Evolutionary conservation across 352 stramenopile genomes (phyloP).

Genomic region (Aphanomyces cochlioides): DNA sequence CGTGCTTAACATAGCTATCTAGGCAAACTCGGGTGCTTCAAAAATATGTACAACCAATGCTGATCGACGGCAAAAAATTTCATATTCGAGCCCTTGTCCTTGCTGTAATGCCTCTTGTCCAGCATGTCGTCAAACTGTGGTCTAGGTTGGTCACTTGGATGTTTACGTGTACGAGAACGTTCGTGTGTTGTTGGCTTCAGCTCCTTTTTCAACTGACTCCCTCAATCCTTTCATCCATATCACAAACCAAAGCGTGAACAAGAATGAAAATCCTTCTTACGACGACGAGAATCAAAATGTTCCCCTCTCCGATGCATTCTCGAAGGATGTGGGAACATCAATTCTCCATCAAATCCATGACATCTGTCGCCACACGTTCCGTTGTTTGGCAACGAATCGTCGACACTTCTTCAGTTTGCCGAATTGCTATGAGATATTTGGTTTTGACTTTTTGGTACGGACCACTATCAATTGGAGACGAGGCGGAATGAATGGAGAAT

Average conservation of each 20-base stretch:
- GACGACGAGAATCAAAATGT: constrained; percentile 5
- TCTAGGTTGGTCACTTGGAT: constrained; percentile 34
- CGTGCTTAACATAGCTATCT: not conserved
- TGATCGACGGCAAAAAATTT: constrained; percentile 32
- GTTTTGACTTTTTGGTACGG: constrained; percentile 36
- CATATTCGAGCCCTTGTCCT: constrained; percentile 34
- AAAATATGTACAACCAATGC: constrained; percentile 18
- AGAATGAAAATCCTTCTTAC: constrained; percentile 15
- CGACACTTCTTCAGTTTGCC: constrained; percentile 35
- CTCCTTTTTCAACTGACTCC: not conserved
- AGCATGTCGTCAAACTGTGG: not conserved
- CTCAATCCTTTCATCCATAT: constrained; percentile 33
- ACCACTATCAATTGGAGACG: too few species aligned
- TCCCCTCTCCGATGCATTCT: not conserved
- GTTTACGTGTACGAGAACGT: constrained; percentile 35
- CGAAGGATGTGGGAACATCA: not conserved
- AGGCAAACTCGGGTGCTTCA: constrained; percentile 29
- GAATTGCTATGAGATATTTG: constrained; percentile 38
- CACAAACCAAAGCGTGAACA: constrained; percentile 35
- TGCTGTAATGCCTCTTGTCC: not conserved
- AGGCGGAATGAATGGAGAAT: not conserved
- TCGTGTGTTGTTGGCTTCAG: constrained; percentile 31
- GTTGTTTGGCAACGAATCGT: constrained; percentile 17
- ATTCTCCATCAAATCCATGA: constrained; percentile 15
- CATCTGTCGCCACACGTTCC: constrained; percentile 24